These are phyloP conservation scores for Heterococcus sp. DNA, from an alignment of 108 stramenopile species.

Conservation along the genomic window DNA sequence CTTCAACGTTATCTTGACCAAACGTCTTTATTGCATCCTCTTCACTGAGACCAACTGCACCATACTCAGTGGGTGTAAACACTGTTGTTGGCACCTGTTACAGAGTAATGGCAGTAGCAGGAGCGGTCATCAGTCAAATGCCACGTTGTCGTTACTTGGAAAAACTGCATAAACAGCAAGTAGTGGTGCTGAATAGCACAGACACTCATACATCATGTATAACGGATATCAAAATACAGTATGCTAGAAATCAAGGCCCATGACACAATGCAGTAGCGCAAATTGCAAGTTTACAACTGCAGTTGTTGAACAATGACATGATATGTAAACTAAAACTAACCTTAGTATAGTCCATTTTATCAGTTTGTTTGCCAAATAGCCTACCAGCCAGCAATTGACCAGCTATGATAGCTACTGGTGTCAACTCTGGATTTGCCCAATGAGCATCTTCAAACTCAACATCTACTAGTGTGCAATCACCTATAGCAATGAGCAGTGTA, in stretches of 20 bases:
- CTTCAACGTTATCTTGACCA: slow-evolving; percentile 48
- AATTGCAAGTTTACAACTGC: no score
- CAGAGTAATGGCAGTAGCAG: no score
- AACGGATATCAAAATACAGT: no score
- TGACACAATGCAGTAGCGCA: no score
- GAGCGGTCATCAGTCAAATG: no score
- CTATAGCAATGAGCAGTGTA: slow-evolving; percentile 63
- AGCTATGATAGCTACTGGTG: slow-evolving; percentile 91
- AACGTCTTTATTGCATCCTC: slow-evolving; percentile 73
- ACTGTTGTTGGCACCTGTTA: slow-evolving; percentile 81
- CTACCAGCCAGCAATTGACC: slow-evolving; percentile 73
- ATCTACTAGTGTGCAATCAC: slow-evolving; percentile 71
- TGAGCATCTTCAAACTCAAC: slow-evolving; percentile 24
- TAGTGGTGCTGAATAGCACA: no score
- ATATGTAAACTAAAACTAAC: not conserved
- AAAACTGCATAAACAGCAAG: no score
- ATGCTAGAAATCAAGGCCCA: no score
- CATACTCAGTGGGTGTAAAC: slow-evolving; percentile 95
- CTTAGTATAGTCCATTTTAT: slow-evolving; percentile 79
- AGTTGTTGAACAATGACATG: no score
- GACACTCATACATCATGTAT: no score
- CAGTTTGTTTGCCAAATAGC: slow-evolving; percentile 76
- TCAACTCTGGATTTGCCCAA: slow-evolving; percentile 78
- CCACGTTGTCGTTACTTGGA: no score
- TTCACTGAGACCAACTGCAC: slow-evolving; percentile 87